Evolutionary conservation across 1,284 basidiomycete genomes (phyloP).

Genomic region (Austropuccinia psidii): DNA sequence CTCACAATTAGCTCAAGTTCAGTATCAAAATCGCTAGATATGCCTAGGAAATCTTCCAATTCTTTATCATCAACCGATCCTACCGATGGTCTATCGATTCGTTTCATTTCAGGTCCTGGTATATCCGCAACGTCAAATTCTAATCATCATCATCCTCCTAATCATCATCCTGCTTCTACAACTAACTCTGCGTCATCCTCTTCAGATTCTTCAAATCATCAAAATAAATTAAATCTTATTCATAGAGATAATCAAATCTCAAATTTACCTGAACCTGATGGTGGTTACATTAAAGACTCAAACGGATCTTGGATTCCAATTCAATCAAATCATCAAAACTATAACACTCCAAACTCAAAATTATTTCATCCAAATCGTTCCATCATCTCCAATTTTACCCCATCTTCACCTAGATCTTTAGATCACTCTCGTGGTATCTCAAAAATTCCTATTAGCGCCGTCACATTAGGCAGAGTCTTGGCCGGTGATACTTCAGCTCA

Average conservation of each 20-base stretch:
- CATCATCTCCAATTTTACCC: background rate
- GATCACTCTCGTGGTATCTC: slow-evolving; percentile 11
- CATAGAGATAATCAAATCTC: no score
- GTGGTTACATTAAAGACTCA: slow-evolving; percentile 12
- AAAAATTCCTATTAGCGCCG: slow-evolving; percentile 34
- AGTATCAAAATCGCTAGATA: no score
- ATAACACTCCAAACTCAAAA: background rate
- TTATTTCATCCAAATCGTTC: background rate
- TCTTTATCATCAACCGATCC: background rate
- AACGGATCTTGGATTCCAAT: slow-evolving; percentile 3
- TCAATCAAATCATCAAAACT: background rate
- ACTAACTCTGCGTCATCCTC: no score
- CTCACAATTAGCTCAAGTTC: no score
- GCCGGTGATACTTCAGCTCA: slow-evolving; percentile 3
- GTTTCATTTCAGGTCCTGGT: slow-evolving; percentile 32
- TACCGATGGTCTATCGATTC: slow-evolving; percentile 32
- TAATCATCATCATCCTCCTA: background rate
- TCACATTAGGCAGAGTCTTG: slow-evolving; percentile 23
- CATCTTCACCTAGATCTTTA: no score
- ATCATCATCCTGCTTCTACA: background rate
- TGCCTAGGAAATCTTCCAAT: background rate
- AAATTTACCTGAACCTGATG: background rate
- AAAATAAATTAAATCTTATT: no score
- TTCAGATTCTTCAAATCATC: no score
- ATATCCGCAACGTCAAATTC: background rate